Conservation (phyloP, 495 filamentous ascomycete genomes). For the Neurospora sp. region DNA sequence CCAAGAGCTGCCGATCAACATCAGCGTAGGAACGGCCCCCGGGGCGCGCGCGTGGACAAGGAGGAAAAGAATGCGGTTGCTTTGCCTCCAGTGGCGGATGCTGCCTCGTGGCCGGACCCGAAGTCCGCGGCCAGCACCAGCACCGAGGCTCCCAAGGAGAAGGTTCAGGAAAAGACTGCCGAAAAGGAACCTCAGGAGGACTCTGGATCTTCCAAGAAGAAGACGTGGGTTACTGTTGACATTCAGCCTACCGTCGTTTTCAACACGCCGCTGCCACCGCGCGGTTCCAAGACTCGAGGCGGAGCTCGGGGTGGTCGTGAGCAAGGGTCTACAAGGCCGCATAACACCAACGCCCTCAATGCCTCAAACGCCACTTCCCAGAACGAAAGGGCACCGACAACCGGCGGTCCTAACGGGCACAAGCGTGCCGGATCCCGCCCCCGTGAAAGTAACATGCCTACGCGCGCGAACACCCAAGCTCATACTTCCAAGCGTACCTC, state of each 20-base stretch:
- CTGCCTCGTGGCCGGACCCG: slow-evolving; percentile 81
- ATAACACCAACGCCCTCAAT: slow-evolving; percentile 5
- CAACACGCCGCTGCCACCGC: slow-evolving; percentile 61
- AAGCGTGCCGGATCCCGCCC: slow-evolving; percentile 10
- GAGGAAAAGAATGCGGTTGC: slow-evolving; percentile 32
- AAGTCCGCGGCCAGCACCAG: slow-evolving; percentile 66
- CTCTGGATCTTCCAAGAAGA: slow-evolving; percentile 46
- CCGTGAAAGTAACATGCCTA: slow-evolving; percentile 15
- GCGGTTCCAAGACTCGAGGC: slow-evolving; percentile 50
- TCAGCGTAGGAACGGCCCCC: slow-evolving; percentile 33
- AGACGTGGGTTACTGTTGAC: slow-evolving; percentile 62
- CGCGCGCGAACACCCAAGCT: slow-evolving; percentile 13
- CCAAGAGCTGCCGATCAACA: slow-evolving; percentile 33
- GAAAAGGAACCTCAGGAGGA: slow-evolving; percentile 64
- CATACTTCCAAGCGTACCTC: slow-evolving; percentile 36
- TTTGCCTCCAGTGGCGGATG: slow-evolving; percentile 52
- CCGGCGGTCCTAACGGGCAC: slow-evolving; percentile 3
- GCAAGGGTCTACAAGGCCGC: slow-evolving; percentile 16
- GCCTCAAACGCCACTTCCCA: slow-evolving; percentile 1
- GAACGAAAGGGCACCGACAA: slow-evolving; percentile 11
- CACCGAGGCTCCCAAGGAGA: slow-evolving; percentile 41
- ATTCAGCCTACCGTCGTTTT: slow-evolving; percentile 75
- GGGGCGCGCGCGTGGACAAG: slow-evolving; percentile 41
- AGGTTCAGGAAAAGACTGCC: slow-evolving; percentile 41
- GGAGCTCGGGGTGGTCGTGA: slow-evolving; percentile 46